A percentile compares a stretch with the other conserved stretches of the same genome.
These are phyloP conservation scores for Entophlyctis luteolus DNA, from an alignment of 192 early-diverging fungal genomes.

Conservation along the genomic window DNA sequence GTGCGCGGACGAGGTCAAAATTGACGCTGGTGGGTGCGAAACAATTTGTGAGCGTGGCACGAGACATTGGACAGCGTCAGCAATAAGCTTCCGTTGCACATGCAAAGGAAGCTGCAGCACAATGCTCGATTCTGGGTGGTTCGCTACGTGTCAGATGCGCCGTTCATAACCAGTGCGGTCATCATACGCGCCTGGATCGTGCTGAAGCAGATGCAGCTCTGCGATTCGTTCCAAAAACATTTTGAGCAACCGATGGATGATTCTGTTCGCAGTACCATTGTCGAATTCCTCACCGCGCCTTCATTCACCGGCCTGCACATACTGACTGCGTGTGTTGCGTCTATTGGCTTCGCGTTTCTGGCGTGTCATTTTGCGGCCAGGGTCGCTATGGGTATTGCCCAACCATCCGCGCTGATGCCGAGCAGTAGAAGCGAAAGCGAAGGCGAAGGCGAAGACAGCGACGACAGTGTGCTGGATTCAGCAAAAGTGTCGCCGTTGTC, in stretches of 20 bases:
- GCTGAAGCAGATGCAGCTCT: constrained; percentile 64
- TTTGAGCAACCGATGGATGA: background rate
- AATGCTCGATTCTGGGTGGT: constrained; percentile 64
- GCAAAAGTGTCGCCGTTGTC: background rate
- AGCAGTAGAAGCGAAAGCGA: background rate
- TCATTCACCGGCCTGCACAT: constrained; percentile 23
- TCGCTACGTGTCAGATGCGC: background rate
- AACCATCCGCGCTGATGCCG: background rate
- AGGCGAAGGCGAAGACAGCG: background rate
- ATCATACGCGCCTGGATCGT: constrained; percentile 56
- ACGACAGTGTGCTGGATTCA: background rate
- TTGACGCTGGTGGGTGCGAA: constrained; percentile 47
- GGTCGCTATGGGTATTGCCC: background rate
- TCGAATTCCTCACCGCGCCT: background rate
- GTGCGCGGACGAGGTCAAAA: constrained; percentile 70
- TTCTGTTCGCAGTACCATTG: background rate
- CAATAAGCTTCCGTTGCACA: constrained; percentile 61
- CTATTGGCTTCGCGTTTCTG: background rate
- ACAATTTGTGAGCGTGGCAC: constrained; percentile 33
- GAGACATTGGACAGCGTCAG: constrained; percentile 60
- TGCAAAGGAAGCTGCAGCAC: constrained; percentile 62
- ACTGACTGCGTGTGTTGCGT: background rate
- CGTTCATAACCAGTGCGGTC: background rate
- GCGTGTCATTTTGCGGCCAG: background rate
- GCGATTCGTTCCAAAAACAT: constrained; percentile 79